These are phyloP conservation scores for Colletotrichum sp. DNA, from an alignment of 2,329 filamentous ascomycete species.

Conservation along the genomic window DNA sequence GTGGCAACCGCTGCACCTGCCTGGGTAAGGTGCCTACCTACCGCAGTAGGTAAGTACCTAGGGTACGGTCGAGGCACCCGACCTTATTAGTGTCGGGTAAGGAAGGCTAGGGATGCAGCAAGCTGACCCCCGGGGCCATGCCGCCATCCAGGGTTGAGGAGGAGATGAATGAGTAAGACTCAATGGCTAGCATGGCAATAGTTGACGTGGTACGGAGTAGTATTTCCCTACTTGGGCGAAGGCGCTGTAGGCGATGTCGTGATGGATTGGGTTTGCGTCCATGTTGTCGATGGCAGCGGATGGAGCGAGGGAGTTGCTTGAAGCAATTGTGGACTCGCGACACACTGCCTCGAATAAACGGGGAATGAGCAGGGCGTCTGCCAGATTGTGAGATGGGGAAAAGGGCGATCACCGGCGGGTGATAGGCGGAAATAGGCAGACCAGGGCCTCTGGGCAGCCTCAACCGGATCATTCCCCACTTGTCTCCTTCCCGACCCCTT, in stretches of 20 bases:
- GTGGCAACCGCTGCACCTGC: neutral
- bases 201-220: neutral
- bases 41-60: neutral
- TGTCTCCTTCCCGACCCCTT: neutral
- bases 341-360: neutral
- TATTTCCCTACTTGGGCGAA: neutral
- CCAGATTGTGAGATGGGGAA: neutral
- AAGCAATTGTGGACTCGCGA: neutral
- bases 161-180: neutral
- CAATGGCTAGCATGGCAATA: neutral
- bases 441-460: neutral
- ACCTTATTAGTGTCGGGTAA: neutral
- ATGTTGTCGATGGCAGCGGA: neutral
- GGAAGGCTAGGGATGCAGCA: neutral
- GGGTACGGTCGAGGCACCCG: neutral
- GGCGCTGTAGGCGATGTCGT: neutral
- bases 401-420: neutral
- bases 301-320: slow-evolving; percentile 3
- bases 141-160: neutral
- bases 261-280: neutral
- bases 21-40: neutral
- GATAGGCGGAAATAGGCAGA: neutral
- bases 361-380: neutral
- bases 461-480: slow-evolving; percentile 3
- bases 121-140: neutral